A percentile compares a stretch with the other conserved stretches of the same genome.
Evolutionary conservation across 192 early-diverging fungal genomes (phyloP).

Genomic region (Phycomyces blakesleeanus): DNA sequence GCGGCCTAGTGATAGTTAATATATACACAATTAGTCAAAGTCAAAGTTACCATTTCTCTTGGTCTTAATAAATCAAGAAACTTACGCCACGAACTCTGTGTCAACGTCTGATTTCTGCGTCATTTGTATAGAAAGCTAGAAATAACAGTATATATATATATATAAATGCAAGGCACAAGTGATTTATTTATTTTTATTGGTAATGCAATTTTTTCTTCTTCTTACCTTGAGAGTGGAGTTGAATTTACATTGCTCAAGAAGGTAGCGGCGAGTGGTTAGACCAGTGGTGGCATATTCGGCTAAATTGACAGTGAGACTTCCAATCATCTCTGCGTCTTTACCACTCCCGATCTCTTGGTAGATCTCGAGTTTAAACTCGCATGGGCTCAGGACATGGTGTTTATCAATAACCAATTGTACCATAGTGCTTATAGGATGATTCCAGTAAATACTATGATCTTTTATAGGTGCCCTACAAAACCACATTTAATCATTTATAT

Average conservation of each 20-base stretch:
- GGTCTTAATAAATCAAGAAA: not conserved
- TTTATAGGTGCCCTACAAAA: slow-evolving; percentile 24
- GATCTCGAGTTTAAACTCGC: slow-evolving; percentile 68
- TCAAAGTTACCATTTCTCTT: too few species aligned
- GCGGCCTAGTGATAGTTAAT: too few species aligned
- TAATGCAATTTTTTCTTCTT: too few species aligned
- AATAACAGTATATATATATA: not conserved
- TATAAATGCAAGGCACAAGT: not conserved
- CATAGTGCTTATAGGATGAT: slow-evolving; percentile 47
- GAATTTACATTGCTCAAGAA: slow-evolving; percentile 69
- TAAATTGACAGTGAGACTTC: slow-evolving; percentile 71
- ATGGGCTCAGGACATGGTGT: slow-evolving; percentile 70
- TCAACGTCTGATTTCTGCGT: slow-evolving; percentile 26
- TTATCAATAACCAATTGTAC: slow-evolving; percentile 65
- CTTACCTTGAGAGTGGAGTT: slow-evolving; percentile 77
- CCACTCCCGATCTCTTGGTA: slow-evolving; percentile 58
- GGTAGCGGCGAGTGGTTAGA: slow-evolving; percentile 49
- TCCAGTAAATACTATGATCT: slow-evolving; percentile 60
- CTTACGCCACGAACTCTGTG: slow-evolving; percentile 31
- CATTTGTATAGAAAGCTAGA: slow-evolving; percentile 34
- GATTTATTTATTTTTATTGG: not conserved
- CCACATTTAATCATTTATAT: too few species aligned
- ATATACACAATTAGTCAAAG: too few species aligned
- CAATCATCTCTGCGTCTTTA: slow-evolving; percentile 56
- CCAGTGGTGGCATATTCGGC: slow-evolving; percentile 68